Base-by-base conservation (phyloP, 2,329 filamentous ascomycete genomes). In the Fusarium tricinctum region DNA sequence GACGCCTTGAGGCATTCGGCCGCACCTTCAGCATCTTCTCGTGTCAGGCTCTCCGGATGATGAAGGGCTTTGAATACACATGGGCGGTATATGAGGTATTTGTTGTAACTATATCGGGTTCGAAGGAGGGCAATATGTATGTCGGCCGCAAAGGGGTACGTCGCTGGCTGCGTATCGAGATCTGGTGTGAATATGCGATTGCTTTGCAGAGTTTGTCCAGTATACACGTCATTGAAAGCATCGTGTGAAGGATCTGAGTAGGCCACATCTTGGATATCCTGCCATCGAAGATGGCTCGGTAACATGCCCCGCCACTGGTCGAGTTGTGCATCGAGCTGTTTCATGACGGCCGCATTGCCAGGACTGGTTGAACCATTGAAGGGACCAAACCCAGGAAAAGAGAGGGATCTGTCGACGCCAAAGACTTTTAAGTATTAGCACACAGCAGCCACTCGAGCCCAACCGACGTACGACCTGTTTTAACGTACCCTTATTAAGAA, bases 31-130 rank as follows among this genome's bases (percentile, higher is more conserved):
- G 81, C 81, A 73, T 90, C 88, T 38, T 87, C 85, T 9, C 79
- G 74, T 0, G 82, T 84, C 76, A 89, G 79, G 30, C 80, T 76
- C 43, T 87, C 84, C 0, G 86, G 85, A 66, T 84, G 82, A 72
- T 89, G 86, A 4, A 89, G 78, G 2, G 84, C 86, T 70, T 88
- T 89, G 78, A 85, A 89, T 7, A 89, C 71, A 57, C 85, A 89
- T 1, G 87, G 86, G 13, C 85, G 81, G 73, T 88, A 82, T 59
- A 88, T 81, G 58, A 88, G 81, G 71, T 85, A 86, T 57, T 86
- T 86, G 22, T 83, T 82, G 68, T 88, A 87, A 74, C 87, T 88
- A 74, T 87, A 89, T 47, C 85, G 81, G 7, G 86, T 87, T 45
- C 87, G 83, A 10, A 89, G 79, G 13, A 87, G 76, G 3, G 87